Percentiles rank a stretch among this genome's conserved stretches.
Conservation (phyloP, 2,329 filamentous ascomycete species). For the Drechslerella dactyloides region DNA sequence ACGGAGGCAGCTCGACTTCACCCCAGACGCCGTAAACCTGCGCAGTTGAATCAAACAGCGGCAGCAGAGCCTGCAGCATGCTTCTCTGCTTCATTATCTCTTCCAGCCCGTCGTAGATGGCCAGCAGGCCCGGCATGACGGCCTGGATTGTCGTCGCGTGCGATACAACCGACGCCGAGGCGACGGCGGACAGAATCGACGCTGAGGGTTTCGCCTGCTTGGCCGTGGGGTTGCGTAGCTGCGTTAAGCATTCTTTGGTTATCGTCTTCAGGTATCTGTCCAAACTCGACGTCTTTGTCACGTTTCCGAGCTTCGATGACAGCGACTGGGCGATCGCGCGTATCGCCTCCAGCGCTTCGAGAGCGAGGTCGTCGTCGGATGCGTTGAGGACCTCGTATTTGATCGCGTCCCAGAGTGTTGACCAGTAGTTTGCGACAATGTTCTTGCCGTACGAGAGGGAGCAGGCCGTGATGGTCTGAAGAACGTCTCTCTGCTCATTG, state of each 20-base stretch:
- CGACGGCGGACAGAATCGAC: slow-evolving; percentile 66
- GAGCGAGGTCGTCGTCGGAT: slow-evolving; percentile 68
- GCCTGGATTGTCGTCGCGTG: slow-evolving; percentile 66
- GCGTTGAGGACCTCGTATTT: slow-evolving; percentile 73
- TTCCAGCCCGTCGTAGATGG: slow-evolving; percentile 67
- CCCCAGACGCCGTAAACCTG: slow-evolving; percentile 66
- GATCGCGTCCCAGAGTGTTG: slow-evolving; percentile 71
- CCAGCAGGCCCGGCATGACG: slow-evolving; percentile 66
- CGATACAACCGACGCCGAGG: slow-evolving; percentile 64
- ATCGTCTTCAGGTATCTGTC: slow-evolving; percentile 67
- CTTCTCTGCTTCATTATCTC: slow-evolving; percentile 69
- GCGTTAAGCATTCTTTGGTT: slow-evolving; percentile 71
- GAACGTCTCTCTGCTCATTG: slow-evolving; percentile 65
- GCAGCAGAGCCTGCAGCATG: slow-evolving; percentile 67
- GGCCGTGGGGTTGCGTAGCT: slow-evolving; percentile 71
- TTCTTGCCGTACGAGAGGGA: slow-evolving; percentile 66
- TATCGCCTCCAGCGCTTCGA: slow-evolving; percentile 66
- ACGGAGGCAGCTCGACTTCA: slow-evolving; percentile 57
- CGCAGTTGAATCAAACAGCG: slow-evolving; percentile 66
- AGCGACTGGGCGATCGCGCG: slow-evolving; percentile 65
- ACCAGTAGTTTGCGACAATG: slow-evolving; percentile 68
- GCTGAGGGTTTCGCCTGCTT: slow-evolving; percentile 72
- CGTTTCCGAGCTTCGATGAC: slow-evolving; percentile 59
- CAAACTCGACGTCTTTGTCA: slow-evolving; percentile 60
- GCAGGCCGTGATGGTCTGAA: slow-evolving; percentile 69